Conservation (phyloP, 2,329 filamentous ascomycete genomes). For the Thermochaetoides dissita region DNA sequence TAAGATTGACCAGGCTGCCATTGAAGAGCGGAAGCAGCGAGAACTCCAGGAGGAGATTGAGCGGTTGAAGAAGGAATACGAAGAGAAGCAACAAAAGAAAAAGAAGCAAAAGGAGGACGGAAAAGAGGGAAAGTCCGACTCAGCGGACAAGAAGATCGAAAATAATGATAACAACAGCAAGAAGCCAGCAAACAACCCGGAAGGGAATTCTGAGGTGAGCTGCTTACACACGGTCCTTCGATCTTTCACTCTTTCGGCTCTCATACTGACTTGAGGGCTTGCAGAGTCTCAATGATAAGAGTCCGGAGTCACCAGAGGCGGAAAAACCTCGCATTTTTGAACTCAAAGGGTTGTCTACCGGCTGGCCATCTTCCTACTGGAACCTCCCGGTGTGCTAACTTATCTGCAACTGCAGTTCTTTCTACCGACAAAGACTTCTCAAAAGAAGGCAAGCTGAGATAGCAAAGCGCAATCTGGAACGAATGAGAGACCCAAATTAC, state of each 20-base stretch:
- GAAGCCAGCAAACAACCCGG: constrained; percentile 15
- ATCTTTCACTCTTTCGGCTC: background rate
- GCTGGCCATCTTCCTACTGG: no score
- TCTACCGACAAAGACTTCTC: constrained; percentile 74
- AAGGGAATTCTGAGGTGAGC: constrained; percentile 19
- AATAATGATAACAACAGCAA: constrained; percentile 28
- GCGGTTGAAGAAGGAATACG: constrained; percentile 61
- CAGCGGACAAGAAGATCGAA: constrained; percentile 28
- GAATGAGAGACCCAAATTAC: constrained; percentile 59
- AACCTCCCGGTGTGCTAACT: no score
- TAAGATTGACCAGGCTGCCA: constrained; percentile 53
- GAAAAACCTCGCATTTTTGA: constrained; percentile 70
- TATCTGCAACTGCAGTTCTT: constrained; percentile 39
- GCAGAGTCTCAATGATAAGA: no score
- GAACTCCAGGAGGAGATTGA: constrained; percentile 51
- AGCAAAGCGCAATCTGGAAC: constrained; percentile 68
- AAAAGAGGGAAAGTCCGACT: constrained; percentile 24
- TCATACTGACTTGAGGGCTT: no score
- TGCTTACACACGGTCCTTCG: background rate
- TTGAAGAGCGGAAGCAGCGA: constrained; percentile 51
- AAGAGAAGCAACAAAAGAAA: constrained; percentile 55
- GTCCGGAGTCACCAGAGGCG: constrained; percentile 24
- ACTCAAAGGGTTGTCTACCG: constrained; percentile 51
- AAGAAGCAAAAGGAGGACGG: constrained; percentile 50
- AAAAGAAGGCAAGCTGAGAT: constrained; percentile 65